Base-by-base conservation (phyloP, 1,139 yeast species). In the Diutina ranongensis region DNA sequence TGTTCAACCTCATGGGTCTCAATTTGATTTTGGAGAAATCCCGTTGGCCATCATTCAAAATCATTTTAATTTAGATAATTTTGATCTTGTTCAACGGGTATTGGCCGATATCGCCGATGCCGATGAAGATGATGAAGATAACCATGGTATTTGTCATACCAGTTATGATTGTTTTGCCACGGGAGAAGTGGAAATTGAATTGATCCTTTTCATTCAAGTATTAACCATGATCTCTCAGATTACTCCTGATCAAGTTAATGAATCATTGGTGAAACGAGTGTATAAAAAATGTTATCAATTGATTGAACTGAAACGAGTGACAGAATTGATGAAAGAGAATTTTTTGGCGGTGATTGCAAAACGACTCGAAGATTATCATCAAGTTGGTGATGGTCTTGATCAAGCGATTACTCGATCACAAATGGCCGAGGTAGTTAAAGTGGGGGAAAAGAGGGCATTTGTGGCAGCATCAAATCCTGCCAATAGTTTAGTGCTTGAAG, bases 21-120 rank as follows among this genome's bases (percentile, higher is more conserved):
- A 74, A 46, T 78, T 68, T 57, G 97, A 92, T 58, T 83, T 85
- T 54, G 96, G 83, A 7, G 97, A 92, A 59, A 57, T 92, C 2
- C 71, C 80, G 1, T 50, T 80, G 44, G 45, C 51, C 0, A 55
- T 57, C 3, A 67, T 83, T 18, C 64, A 64, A 40, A 53, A 49
- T 3, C 64, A 59, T 38, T 70, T 71, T 45, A 50, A 64, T 1
- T 52, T 56, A 41, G 41, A 64, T 48, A 50, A 50, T 54, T 36
- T 52, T 46, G 32, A 32, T 44, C 48, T 44, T 15, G 51, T 62
- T 13, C 51, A 71, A 8, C 64, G 65, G 8, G 62, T 60, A 13
- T 53, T 71, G 7, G 50, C 69, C 13, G 54, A 57, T 7, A 50
- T 63, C 2, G 51, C 42, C 21, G 42, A 69, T 35, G 56, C 65